A percentile compares a stretch with the other conserved stretches of the same genome.
Conservation (phyloP, 1,284 basidiomycete genomes). For the Puccinia triticina region DNA sequence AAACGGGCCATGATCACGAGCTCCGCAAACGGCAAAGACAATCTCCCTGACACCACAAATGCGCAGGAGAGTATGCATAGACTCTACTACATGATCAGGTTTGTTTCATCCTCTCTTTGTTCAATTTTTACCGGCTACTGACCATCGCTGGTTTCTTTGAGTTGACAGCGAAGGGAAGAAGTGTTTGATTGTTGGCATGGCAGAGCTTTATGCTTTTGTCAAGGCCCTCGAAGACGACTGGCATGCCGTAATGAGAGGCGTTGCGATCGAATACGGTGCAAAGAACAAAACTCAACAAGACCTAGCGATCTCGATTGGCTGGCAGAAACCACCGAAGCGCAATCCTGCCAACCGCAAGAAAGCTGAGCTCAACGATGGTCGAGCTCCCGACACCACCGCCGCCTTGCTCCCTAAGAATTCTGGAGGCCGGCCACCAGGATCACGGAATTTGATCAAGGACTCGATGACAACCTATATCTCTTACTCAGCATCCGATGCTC, state of each 20-base stretch:
- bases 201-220: neutral
- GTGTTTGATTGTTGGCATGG: too few species aligned
- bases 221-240: neutral
- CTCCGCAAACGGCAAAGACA: too few species aligned
- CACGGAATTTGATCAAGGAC: too few species aligned
- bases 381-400: too few species aligned
- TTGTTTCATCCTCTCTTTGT: neutral
- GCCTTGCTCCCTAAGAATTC: too few species aligned
- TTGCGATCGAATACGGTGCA: neutral
- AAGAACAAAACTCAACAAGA: neutral
- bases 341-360: neutral
- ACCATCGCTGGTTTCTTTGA: neutral
- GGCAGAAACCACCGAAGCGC: neutral
- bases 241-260: neutral
- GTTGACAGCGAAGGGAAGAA: neutral
- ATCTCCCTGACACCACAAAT: too few species aligned
- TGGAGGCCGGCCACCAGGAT: too few species aligned
- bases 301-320: neutral
- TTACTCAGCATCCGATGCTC: too few species aligned
- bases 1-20: too few species aligned
- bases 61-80: neutral
- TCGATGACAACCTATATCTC: too few species aligned
- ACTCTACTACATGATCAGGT: conserved; percentile 15
- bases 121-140: neutral
- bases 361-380: too few species aligned